Evolutionary conservation across 2,329 filamentous ascomycete genomes (phyloP).

Genomic region (Pseudogymnoascus sp.): DNA sequence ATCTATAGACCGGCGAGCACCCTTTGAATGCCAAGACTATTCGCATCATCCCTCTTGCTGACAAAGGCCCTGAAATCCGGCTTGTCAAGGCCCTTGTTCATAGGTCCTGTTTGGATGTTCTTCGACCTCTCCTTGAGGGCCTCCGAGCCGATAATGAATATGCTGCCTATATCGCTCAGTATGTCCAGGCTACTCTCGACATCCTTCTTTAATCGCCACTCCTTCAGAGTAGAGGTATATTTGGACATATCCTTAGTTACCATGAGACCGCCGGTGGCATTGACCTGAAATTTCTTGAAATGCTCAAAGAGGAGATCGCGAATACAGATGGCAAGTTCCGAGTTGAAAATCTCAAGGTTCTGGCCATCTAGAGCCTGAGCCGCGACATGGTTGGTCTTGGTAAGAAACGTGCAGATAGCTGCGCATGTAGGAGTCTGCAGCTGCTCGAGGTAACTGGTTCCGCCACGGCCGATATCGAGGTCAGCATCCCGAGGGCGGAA

Average conservation of each 20-base stretch:
- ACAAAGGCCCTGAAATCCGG: slow-evolving; percentile 77
- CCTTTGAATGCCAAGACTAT: slow-evolving; percentile 72
- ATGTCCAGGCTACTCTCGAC: slow-evolving; percentile 68
- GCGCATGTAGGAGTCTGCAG: slow-evolving; percentile 82
- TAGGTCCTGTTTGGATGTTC: slow-evolving; percentile 39
- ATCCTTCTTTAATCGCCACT: slow-evolving; percentile 67
- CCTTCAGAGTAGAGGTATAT: slow-evolving; percentile 77
- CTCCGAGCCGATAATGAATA: slow-evolving; percentile 88
- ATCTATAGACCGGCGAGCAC: slow-evolving; percentile 49
- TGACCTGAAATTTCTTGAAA: slow-evolving; percentile 89
- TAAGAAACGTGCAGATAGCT: slow-evolving; percentile 71
- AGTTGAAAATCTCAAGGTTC: slow-evolving; percentile 74
- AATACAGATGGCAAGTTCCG: slow-evolving; percentile 73
- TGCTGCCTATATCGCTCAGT: slow-evolving; percentile 82
- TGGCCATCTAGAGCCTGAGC: slow-evolving; percentile 67
- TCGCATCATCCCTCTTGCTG: slow-evolving; percentile 73
- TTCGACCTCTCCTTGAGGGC: slow-evolving; percentile 63
- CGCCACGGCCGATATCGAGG: slow-evolving; percentile 34
- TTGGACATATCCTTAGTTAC: slow-evolving; percentile 93
- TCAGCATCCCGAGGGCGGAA: slow-evolving; percentile 61
- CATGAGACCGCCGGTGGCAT: slow-evolving; percentile 86
- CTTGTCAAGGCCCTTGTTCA: slow-evolving; percentile 50
- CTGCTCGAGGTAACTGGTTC: slow-evolving; percentile 53
- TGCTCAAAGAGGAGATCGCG: slow-evolving; percentile 78
- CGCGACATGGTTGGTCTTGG: slow-evolving; percentile 53